Conservation (phyloP, 2,329 filamentous ascomycete genomes). For the Zymoseptoria passerinii region DNA sequence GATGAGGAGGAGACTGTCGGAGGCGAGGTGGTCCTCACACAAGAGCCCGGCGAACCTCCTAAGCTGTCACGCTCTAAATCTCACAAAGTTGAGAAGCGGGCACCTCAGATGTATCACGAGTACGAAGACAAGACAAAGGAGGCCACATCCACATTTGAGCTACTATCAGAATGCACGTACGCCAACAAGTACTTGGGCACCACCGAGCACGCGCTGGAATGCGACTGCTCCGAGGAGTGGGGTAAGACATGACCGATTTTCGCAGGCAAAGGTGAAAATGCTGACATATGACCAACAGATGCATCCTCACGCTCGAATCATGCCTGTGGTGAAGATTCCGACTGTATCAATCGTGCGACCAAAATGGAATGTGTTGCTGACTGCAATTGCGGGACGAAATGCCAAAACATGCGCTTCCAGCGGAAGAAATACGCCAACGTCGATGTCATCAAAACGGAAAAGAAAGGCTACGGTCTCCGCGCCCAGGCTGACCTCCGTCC, state of each 20-base stretch:
- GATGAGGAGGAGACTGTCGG: slow-evolving; percentile 48
- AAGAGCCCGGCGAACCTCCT: slow-evolving; percentile 57
- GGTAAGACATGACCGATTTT: slow-evolving; percentile 53
- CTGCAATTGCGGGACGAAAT: slow-evolving; percentile 78
- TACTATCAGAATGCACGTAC: slow-evolving; percentile 81
- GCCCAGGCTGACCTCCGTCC: slow-evolving; percentile 67
- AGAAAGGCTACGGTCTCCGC: slow-evolving; percentile 91
- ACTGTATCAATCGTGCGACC: slow-evolving; percentile 96
- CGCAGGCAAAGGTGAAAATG: background rate
- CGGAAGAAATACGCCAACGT: slow-evolving; percentile 83
- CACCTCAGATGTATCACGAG: slow-evolving; percentile 61
- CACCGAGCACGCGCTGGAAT: slow-evolving; percentile 88
- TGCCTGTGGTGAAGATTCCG: slow-evolving; percentile 90
- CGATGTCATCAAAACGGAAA: slow-evolving; percentile 93
- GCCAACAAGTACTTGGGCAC: slow-evolving; percentile 84
- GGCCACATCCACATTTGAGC: slow-evolving; percentile 66
- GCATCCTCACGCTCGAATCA: slow-evolving; percentile 52
- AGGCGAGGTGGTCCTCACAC: slow-evolving; percentile 54
- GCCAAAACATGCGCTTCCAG: slow-evolving; percentile 93
- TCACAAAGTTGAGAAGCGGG: slow-evolving; percentile 57
- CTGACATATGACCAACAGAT: slow-evolving; percentile 34
- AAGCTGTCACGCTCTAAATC: slow-evolving; percentile 67
- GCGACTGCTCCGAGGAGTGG: slow-evolving; percentile 91
- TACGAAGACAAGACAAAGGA: slow-evolving; percentile 71
- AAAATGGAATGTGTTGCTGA: slow-evolving; percentile 92